Base-by-base conservation (phyloP, 108 stramenopile genomes). In the Skeletonema grethae region DNA sequence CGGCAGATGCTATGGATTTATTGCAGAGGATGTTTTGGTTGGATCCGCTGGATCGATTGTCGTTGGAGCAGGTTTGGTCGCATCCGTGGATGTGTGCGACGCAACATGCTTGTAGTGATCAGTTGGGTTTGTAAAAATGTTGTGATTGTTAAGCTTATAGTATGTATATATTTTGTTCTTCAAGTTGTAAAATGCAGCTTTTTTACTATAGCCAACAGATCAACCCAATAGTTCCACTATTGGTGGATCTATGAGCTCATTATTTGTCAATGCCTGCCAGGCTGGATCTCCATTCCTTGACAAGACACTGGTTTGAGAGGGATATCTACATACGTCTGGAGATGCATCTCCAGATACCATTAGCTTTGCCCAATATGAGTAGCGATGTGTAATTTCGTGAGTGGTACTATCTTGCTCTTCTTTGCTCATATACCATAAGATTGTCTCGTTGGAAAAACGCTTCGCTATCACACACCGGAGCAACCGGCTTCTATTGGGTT, bases 401-500 rank as follows among this genome's bases (percentile, higher is more conserved):
- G 59, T 68, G 7, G 72, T 61, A 7, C 70, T 72, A 25, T 76
- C 64, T 63, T 77, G 65, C 0, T 90, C 80, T 74, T 93, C 92
- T 66, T 93, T 93, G 75, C 87, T 85, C 84, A 90, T 84, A 66
- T 93, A 93, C 92, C 92, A 93, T 8, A 91, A 63, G 46, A 91
- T 69, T 25, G 87, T 86, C 84, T 87, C 82, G 64, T 86, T 82
- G 3, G 92, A 90, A 75, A 89, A 94, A 35, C 87, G 63, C 64
- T 88, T 89, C 4, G 88, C 75, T 68, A 94, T 88, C 31, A 89
- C 71, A 68, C 92, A 94, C 32, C 86, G 85, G 13, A 94, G 65
- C 38, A 80, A 62, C 39, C 82, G 70, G 7, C 87, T 77, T 43
- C 79, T 60, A 9, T 61, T 73, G 12, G 74, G 74, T 63, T 61